phyloP scores from a whole-genome alignment of 2,329 filamentous ascomycete genomes.

The Exophiala viscosa region DNA sequence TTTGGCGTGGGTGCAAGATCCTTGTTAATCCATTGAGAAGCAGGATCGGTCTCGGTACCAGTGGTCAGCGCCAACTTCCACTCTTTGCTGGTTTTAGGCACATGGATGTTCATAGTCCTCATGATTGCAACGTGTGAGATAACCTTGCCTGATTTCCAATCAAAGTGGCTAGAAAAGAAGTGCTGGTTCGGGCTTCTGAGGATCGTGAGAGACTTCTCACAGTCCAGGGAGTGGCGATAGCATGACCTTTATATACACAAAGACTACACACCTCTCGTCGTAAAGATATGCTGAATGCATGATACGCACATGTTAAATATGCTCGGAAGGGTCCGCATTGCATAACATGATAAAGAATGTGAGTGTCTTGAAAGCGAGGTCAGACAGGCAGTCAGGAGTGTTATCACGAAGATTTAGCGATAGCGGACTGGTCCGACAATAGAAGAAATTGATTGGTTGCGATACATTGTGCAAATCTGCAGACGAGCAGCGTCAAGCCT shows the following conservation, averaged over 20 bases:
- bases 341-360: not conserved
- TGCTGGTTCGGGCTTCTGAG: not conserved
- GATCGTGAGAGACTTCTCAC: not conserved
- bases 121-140: not conserved
- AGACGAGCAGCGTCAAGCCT: too few relatives aligned
- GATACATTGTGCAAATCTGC: not conserved
- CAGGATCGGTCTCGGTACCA: not conserved
- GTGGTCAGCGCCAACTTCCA: not conserved
- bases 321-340: not conserved
- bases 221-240: not conserved
- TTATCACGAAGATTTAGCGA: not conserved
- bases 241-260: not conserved
- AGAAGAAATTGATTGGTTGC: not conserved
- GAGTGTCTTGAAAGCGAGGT: not conserved
- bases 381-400: not conserved
- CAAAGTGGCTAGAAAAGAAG: not conserved
- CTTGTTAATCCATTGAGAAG: conserved; percentile 1
- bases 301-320: not conserved
- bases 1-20: conserved; percentile 62
- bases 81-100: not conserved
- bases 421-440: not conserved
- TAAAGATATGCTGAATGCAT: not conserved
- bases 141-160: not conserved
- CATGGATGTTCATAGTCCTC: not conserved
- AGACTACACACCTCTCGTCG: not conserved